phyloP scores from a whole-genome alignment of 148 eudicot genomes.

The Salicornia ramosissima region DNA sequence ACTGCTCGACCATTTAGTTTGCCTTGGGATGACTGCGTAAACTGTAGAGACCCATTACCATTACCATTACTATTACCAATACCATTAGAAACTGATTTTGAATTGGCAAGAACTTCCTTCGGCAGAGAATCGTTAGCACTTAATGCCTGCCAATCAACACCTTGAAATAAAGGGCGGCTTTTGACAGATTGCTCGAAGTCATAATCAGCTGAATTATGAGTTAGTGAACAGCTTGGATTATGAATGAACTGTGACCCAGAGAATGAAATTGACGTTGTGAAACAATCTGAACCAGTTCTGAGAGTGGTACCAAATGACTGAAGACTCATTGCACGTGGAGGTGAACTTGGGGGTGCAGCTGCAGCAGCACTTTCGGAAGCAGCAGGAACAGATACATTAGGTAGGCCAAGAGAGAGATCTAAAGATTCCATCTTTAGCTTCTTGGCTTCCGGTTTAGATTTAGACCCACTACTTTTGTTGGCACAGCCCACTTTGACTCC shows the following conservation, averaged over 20 bases:
- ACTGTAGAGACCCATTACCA: slow-evolving; percentile 48
- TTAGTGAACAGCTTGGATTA: slow-evolving; percentile 87
- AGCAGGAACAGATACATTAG: slow-evolving; percentile 63
- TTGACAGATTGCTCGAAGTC: slow-evolving; percentile 81
- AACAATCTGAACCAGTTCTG: slow-evolving; percentile 79
- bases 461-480: slow-evolving; percentile 26
- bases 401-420: slow-evolving; percentile 90
- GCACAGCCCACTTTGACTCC: slow-evolving; percentile 48
- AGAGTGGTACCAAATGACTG: slow-evolving; percentile 77
- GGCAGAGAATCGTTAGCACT: slow-evolving; percentile 44
- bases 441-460: slow-evolving; percentile 56
- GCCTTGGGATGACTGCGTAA: slow-evolving; percentile 48
- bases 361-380: slow-evolving; percentile 43
- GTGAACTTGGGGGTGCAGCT: slow-evolving; percentile 76
- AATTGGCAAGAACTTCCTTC: slow-evolving; percentile 42
- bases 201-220: slow-evolving; percentile 58
- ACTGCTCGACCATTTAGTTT: slow-evolving; percentile 41
- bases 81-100: slow-evolving; percentile 39
- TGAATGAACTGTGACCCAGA: slow-evolving; percentile 87
- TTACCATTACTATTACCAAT: no score
- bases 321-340: slow-evolving; percentile 73
- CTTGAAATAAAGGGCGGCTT: slow-evolving; percentile 85
- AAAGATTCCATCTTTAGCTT: slow-evolving; percentile 59
- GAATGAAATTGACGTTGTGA: slow-evolving; percentile 75
- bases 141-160: slow-evolving; percentile 78